Base-by-base conservation (phyloP, 331 rosid genomes). In the Rhamnella rubrinervis region DNA sequence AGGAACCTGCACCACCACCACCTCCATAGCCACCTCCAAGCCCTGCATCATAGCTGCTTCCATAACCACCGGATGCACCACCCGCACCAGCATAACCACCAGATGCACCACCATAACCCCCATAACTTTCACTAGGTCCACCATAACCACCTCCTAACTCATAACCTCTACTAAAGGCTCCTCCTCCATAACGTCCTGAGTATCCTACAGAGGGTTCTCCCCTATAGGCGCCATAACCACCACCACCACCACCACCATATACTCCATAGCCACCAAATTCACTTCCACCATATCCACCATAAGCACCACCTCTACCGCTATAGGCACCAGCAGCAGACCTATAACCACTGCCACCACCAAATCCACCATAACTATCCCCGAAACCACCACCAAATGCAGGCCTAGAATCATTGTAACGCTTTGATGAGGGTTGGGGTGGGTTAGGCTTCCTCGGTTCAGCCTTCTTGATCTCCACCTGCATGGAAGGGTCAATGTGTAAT, bases 371-470 rank as follows among this genome's bases (percentile, higher is more conserved):
- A 55, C 84, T 77, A 77, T 90, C 97, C 37, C 90, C 92, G 40
- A 83, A 88, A 67, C 96, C 91, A 77, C 87, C 74, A 53, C 88
- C 76, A 51, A 81, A 88, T 59, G 88, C 74, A 38, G 96, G 86
- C 82, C 97, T 84, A 9, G 97, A 81, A 56, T 85, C 96, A 61
- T 78, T 86, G 52, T 88, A 90, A 19, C 98, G 96, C 75, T 84
- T 93, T 20, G 96, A 88, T 28, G 97, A 81, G 65, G 97, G 73
- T 38, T 87, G 88, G 21, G 95, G 88, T 55, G 88, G 78, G 75
- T 85, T 88, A 52, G 96, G 80, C 82, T 95, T 95, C 81, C 89
- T 91, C 8, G 98, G 98, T 69, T 93, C 98, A 17, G 98, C 98
- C 77, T 91, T 91, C 80, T 95, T 95, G 66, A 91, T 91, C 79